A percentile compares a stretch with the other conserved stretches of the same genome.
These are phyloP conservation scores for Colletotrichum karsti DNA, from an alignment of 2,329 filamentous ascomycete genomes.

Conservation along the genomic window DNA sequence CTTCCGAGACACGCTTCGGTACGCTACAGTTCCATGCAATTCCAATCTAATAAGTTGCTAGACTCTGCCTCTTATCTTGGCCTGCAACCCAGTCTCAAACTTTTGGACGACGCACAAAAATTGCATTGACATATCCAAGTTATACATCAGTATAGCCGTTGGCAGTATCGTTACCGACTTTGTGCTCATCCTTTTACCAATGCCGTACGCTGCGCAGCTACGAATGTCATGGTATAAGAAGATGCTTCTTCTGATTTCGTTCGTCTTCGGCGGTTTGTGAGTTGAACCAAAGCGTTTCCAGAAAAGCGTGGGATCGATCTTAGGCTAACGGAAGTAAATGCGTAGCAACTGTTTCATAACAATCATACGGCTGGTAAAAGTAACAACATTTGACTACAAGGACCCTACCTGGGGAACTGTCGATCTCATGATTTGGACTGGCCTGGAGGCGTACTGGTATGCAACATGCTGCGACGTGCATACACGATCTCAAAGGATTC, in stretches of 20 bases:
- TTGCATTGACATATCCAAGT: constrained; percentile 15
- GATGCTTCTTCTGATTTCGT: neutral
- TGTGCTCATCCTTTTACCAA: neutral
- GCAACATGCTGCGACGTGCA: neutral
- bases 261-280: constrained; percentile 12
- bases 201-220: constrained; percentile 1
- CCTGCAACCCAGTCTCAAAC: constrained; percentile 10
- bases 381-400: constrained; percentile 5
- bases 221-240: constrained; percentile 4
- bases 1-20: neutral
- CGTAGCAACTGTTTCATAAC: constrained; percentile 27
- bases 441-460: constrained; percentile 21
- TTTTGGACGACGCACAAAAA: constrained; percentile 24
- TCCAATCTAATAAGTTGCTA: neutral
- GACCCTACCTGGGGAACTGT: constrained; percentile 26
- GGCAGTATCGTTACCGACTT: constrained; percentile 23
- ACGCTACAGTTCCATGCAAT: no score
- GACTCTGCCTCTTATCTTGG: constrained; percentile 17
- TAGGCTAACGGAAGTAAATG: no score
- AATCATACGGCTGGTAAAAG: constrained; percentile 18
- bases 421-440: constrained; percentile 25
- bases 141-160: constrained; percentile 23
- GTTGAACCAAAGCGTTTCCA: neutral
- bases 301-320: no score
- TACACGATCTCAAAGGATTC: neutral